Conservation (phyloP, 169 alveolate species). For the Cryptosporidium ubiquitum region DNA sequence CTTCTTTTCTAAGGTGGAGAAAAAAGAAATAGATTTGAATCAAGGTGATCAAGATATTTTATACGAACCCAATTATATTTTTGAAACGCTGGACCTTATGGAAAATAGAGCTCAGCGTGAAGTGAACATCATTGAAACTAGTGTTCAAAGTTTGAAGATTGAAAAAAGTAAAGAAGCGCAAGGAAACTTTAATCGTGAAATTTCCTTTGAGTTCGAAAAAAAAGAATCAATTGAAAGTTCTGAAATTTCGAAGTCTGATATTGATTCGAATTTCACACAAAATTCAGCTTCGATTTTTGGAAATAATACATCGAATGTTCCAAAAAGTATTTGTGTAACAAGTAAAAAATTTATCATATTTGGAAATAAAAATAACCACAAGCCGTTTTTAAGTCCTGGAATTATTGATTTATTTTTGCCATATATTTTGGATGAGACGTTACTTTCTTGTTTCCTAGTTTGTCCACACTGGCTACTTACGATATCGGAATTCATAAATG, state of each 20-base stretch:
- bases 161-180: neutral
- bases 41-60: neutral
- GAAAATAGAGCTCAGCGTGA: conserved; percentile 23
- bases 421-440: conserved; percentile 51
- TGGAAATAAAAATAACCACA: conserved; percentile 51
- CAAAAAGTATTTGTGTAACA: neutral
- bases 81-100: conserved; percentile 5
- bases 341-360: conserved; percentile 25
- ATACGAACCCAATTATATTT: neutral
- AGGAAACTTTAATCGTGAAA: neutral
- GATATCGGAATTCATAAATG: neutral
- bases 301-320: neutral
- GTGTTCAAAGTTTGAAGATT: neutral
- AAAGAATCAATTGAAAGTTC: conserved; percentile 41
- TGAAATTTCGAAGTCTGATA: neutral
- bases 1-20: conserved; percentile 3
- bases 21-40: neutral
- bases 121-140: neutral
- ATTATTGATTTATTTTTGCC: conserved; percentile 58
- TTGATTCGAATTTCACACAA: neutral
- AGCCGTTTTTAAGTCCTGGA: conserved; percentile 72
- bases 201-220: conserved; percentile 8
- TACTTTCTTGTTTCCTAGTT: conserved; percentile 48
- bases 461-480: conserved; percentile 74
- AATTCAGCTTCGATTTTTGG: neutral